Conservation (phyloP, 176 grass and related monocot genomes). For the Rhynchospora pubera region DNA sequence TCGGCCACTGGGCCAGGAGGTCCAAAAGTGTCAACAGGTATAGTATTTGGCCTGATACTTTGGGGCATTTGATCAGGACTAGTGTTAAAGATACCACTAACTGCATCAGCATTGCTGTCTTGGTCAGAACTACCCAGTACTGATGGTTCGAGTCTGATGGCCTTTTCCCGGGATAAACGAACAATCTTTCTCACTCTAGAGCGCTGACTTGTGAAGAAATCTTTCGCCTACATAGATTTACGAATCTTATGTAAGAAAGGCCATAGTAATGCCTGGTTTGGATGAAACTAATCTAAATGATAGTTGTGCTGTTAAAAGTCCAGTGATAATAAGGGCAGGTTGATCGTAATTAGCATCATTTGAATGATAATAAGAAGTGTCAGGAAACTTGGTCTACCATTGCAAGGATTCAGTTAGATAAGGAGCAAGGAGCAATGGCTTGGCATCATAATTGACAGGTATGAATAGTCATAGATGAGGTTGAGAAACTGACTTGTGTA, state of each 20-base stretch:
- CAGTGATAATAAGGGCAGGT: not conserved
- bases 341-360: not conserved
- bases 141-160: constrained; percentile 38
- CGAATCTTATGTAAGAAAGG: not conserved
- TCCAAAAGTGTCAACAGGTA: not conserved
- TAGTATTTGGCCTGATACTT: not conserved
- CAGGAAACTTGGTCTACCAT: not conserved
- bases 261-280: not conserved
- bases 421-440: not conserved
- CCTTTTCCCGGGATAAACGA: constrained; percentile 60
- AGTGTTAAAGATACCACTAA: not conserved
- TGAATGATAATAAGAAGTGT: not conserved
- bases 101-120: not conserved
- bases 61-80: not conserved
- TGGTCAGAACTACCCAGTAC: constrained; percentile 30
- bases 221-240: constrained; percentile 45
- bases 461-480: not conserved
- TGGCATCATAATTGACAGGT: not conserved
- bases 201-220: constrained; percentile 78
- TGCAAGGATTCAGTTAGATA: not conserved
- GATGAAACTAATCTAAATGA: not conserved
- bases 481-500: constrained; percentile 66
- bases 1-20: not conserved
- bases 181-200: constrained; percentile 81
- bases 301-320: not conserved